Base-by-base conservation (phyloP, 306 rosid species). In the Dalbergia cochinchinensis region DNA sequence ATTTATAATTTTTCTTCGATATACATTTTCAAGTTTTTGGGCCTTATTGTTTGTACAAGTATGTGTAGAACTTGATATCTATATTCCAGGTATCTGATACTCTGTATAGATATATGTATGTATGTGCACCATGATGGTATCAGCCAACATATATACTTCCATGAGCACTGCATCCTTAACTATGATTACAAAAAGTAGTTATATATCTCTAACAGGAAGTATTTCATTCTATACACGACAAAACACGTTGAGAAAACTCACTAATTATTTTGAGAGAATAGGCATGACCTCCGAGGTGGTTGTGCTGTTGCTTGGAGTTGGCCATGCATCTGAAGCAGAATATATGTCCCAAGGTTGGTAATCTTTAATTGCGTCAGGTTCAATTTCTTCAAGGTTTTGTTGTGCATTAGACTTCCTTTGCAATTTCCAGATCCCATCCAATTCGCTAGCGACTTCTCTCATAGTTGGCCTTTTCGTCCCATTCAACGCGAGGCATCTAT, bases 391-490 rank as follows among this genome's bases (percentile, higher is more conserved):
- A 1, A 15, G 50, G 4, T 48, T 48, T 34, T 47, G 74, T 0
- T 59, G 79, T 20, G 22, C 18, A 18, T 39, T 18, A 26, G 42
- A 47, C 18, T 48, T 73, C 59, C 18, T 76, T 5, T 62, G 71
- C 65, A 75, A 16, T 14, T 58, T 77, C 6, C 54, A 61, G 8
- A 87, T 73, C 50, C 55, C 5, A 73, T 87, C 89, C 13, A 90
- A 61, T 14, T 86, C 90, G 5, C 74, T 67, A 0, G 83, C 71
- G 0, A 86, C 89, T 70, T 87, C 90, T 67, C 58, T 84, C 94
- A 86, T 84, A 1, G 81, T 83, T 7, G 94, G 92, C 6, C 91
- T 83, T 4, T 79, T 83, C 65, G 22, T 88, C 18, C 94, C 92
- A 8, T 74, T 81, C 78, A 83, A 39, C 18, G 67, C 65, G 67